Evolutionary conservation across 768 basidiomycete genomes (phyloP).

Genomic region (Termitomyces sp.): DNA sequence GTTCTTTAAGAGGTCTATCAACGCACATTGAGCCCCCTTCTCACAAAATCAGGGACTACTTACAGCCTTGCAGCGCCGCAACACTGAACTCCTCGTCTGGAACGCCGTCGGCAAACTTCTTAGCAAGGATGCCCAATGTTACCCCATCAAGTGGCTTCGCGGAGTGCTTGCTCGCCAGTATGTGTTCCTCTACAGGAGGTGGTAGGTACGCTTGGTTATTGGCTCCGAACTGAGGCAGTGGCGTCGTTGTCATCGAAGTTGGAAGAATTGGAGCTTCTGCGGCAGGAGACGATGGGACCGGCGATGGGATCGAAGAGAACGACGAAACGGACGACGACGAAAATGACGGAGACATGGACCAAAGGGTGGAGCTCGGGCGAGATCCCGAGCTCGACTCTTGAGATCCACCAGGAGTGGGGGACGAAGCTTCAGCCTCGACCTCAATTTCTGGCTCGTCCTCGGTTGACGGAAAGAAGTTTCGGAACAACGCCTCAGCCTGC

Average conservation of each 20-base stretch:
- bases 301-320: constrained; percentile 37
- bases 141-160: constrained; percentile 61
- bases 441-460: constrained; percentile 40
- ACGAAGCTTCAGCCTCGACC: constrained; percentile 24
- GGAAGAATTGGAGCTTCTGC: constrained; percentile 16
- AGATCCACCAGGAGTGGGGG: not conserved
- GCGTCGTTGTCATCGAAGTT: constrained; percentile 16
- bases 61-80: constrained; percentile 87
- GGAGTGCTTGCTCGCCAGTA: constrained; percentile 52
- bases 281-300: constrained; percentile 30
- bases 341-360: constrained; percentile 22
- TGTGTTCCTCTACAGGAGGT: constrained; percentile 58
- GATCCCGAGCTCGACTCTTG: constrained; percentile 1
- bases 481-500: constrained; percentile 84
- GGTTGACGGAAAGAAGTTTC: constrained; percentile 84
- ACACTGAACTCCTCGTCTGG: constrained; percentile 87
- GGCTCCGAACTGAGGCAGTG: constrained; percentile 42
- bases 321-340: constrained; percentile 18
- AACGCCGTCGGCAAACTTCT: constrained; percentile 73
- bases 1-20: constrained; percentile 71
- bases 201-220: constrained; percentile 59
- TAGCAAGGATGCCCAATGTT: constrained; percentile 64
- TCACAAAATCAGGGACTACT: constrained; percentile 31
- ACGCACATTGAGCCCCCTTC: not conserved
- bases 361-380: constrained; percentile 16